Evolutionary conservation across 1,284 basidiomycete species (phyloP), one percentile per base, ranked within the genome.

Genomic region (Boletus putidus): DNA sequence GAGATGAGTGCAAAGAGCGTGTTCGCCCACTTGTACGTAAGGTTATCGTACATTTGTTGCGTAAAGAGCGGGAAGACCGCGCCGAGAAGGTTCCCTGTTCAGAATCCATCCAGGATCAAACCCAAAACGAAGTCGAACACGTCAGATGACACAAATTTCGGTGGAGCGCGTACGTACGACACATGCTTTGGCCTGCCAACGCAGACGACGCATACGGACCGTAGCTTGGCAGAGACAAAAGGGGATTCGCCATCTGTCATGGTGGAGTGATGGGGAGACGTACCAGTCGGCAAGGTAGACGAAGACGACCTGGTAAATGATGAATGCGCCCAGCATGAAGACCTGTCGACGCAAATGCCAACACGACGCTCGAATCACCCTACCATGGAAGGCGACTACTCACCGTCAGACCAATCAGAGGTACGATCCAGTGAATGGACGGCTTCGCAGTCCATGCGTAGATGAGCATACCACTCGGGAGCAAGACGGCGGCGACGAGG

Each of bases 181-280:
- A 83, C 42, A 92, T 75, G 68, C 85, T 88, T 72, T 92, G 91
- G 0, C 88, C 91, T 0, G 91, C 90, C 21, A 91, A 75, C 1
- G 90, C 89, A 2, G 88, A 90, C 0, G 87, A 89, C 7, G 90
- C 91, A 62, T 86, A 92, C 2, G 85, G 80, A 1, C 86, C 86
- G 59, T 89, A 89, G 65, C 86, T 88, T 57, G 60, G 33, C 35
- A 40, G 27, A 21, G 16, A 49, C 15, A 50, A 48, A 39, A 4
- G 2, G 40, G 29, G 40, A 57, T 66, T 54, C 49, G 40, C 46
- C 20, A 39, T 33, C 5, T 31, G 10, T 49, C 46, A 31, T 2
- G 11, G 21, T 21, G n/a, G 25, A 23, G 47, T 8, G 52, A 42
- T 7, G 16, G 21, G 33, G 23, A 27, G 47, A 71, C 79, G 31